phyloP scores from a whole-genome alignment of 257 asterid species.

The Anisodus acutangulus region DNA sequence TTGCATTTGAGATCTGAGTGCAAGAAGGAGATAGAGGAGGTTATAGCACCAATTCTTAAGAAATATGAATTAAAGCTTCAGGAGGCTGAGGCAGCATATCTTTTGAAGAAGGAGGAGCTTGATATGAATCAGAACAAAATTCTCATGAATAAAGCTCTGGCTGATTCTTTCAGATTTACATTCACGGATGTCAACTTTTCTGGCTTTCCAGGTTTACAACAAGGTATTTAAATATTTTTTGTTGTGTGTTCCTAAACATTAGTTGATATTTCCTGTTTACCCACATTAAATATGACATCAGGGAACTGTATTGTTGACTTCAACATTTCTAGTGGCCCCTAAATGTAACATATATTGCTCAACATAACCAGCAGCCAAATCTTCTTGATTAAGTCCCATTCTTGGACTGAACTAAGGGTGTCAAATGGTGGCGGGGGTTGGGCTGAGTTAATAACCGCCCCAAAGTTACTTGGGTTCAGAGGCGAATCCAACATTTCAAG shows the following conservation, averaged over 20 bases:
- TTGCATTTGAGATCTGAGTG: constrained; percentile 35
- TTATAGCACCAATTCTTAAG: constrained; percentile 26
- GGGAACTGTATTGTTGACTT: constrained; percentile 3
- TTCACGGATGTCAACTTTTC: constrained; percentile 30
- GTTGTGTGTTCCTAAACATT: neutral
- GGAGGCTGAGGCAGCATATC: constrained; percentile 33
- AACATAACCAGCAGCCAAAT: constrained; percentile 1
- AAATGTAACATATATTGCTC: neutral
- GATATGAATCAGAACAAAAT: constrained; percentile 33
- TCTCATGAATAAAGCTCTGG: constrained; percentile 36
- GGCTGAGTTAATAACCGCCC: too few species aligned
- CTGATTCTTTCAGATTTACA: constrained; percentile 33
- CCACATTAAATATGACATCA: neutral
- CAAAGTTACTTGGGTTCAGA: too few species aligned
- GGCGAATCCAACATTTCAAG: too few species aligned
- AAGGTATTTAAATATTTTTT: constrained; percentile 7
- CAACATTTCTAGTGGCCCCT: neutral
- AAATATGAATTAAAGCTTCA: constrained; percentile 35
- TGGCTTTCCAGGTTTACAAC: constrained; percentile 19
- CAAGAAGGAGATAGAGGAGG: constrained; percentile 32
- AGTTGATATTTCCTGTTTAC: neutral
- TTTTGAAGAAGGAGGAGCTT: constrained; percentile 33
- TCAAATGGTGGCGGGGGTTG: too few species aligned
- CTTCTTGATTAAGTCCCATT: neutral
- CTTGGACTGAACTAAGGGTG: neutral